A percentile compares a stretch with the other conserved stretches of the same genome.
These are phyloP conservation scores for Penicillium paneum DNA, from an alignment of 2,329 filamentous ascomycete species.

Conservation along the genomic window DNA sequence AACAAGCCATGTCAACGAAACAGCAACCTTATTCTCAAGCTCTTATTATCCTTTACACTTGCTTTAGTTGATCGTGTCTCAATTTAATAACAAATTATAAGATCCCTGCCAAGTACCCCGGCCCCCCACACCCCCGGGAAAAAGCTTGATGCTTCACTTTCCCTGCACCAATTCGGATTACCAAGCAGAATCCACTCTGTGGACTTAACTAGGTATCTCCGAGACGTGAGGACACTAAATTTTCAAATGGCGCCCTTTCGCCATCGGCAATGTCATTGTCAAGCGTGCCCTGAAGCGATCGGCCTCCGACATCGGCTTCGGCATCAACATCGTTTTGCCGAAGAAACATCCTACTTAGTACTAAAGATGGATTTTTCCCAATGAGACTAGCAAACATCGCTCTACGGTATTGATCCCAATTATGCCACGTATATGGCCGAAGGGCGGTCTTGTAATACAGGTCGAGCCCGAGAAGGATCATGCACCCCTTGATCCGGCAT, in stretches of 20 bases:
- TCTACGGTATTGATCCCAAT: not conserved
- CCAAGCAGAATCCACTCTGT: not conserved
- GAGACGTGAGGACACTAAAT: not conserved
- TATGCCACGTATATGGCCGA: not conserved
- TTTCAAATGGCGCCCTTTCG: not conserved
- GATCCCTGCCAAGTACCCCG: not conserved
- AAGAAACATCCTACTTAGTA: not conserved
- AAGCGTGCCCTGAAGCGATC: not conserved
- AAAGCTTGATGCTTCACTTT: not conserved
- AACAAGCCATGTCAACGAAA: not conserved
- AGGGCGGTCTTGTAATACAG: not conserved
- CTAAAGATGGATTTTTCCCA: not conserved
- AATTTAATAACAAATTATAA: not conserved
- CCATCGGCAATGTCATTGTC: not conserved
- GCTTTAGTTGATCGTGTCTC: not conserved
- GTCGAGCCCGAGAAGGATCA: not conserved
- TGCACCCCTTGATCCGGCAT: conserved; percentile 6
- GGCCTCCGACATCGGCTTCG: not conserved
- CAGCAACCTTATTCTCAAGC: not conserved
- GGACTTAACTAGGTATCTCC: not conserved
- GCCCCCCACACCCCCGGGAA: not conserved
- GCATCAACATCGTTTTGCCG: not conserved
- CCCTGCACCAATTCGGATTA: not conserved
- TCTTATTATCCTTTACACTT: not conserved
- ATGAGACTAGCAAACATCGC: not conserved